Percentiles rank a stretch among this genome's conserved stretches.
phyloP scores from a whole-genome alignment of 2,329 filamentous ascomycete species.

The Colletotrichum liaoningense region DNA sequence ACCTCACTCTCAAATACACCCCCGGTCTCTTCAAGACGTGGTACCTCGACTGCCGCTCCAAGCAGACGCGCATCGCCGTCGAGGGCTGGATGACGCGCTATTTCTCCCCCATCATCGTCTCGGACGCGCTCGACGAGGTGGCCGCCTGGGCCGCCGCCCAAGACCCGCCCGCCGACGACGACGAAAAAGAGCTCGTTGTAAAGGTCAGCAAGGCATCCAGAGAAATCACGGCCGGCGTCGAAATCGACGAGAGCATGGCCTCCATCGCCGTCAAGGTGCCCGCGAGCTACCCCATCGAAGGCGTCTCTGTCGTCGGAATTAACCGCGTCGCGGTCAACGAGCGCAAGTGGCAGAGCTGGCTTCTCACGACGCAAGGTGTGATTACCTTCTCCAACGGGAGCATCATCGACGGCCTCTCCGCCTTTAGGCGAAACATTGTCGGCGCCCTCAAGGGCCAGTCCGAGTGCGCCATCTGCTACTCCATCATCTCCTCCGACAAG shows the following conservation, averaged over 20 bases:
- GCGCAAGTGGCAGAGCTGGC: slow-evolving; percentile 92
- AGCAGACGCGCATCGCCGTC: slow-evolving; percentile 82
- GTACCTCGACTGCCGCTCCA: slow-evolving; percentile 84
- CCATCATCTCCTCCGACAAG: slow-evolving; percentile 88
- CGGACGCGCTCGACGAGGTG: slow-evolving; percentile 74
- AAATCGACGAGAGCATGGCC: slow-evolving; percentile 88
- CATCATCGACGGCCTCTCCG: slow-evolving; percentile 86
- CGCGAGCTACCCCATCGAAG: slow-evolving; percentile 82
- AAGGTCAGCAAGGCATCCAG: slow-evolving; percentile 77
- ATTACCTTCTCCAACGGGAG: slow-evolving; percentile 94
- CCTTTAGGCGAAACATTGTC: slow-evolving; percentile 88
- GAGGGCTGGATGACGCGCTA: slow-evolving; percentile 88
- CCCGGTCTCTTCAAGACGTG: slow-evolving; percentile 85
- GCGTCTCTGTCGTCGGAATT: slow-evolving; percentile 79
- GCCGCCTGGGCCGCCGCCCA: slow-evolving; percentile 72
- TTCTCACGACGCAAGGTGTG: slow-evolving; percentile 87
- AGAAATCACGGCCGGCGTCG: slow-evolving; percentile 87
- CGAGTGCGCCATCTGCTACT: slow-evolving; percentile 98
- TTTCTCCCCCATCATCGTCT: slow-evolving; percentile 79
- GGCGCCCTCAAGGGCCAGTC: slow-evolving; percentile 91
- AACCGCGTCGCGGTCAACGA: slow-evolving; percentile 90
- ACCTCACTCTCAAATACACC: slow-evolving; percentile 79
- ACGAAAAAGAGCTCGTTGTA: slow-evolving; percentile 70
- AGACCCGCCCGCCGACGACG: slow-evolving; percentile 56
- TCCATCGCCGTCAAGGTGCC: slow-evolving; percentile 86